Evolutionary conservation across 139 green algal genomes (phyloP).

Genomic region (Microglena sp.): DNA sequence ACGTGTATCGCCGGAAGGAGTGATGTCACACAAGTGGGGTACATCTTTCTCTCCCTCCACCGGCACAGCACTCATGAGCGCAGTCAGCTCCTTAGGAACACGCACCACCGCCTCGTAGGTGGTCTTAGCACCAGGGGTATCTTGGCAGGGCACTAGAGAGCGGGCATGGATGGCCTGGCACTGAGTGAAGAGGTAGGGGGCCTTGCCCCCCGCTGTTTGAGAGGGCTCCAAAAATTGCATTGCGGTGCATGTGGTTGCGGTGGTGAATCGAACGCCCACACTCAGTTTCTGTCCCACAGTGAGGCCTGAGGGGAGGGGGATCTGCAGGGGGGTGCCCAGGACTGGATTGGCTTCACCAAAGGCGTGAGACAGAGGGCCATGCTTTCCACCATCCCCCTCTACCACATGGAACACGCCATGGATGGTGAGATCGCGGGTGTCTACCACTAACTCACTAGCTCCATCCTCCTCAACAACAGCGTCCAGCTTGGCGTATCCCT

Average conservation of each 20-base stretch:
- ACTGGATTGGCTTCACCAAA: background rate
- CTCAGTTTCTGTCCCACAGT: slow-evolving; percentile 15
- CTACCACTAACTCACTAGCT: slow-evolving; percentile 37
- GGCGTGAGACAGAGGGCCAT: background rate
- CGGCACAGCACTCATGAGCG: slow-evolving; percentile 74
- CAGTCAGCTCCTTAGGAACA: slow-evolving; percentile 52
- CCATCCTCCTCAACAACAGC: slow-evolving; percentile 7
- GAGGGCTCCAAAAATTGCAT: slow-evolving; percentile 71
- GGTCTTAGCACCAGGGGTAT: slow-evolving; percentile 76
- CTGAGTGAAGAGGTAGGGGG: slow-evolving; percentile 81
- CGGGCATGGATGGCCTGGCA: slow-evolving; percentile 93
- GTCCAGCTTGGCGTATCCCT: slow-evolving; percentile 31
- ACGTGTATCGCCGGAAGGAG: slow-evolving; percentile 10
- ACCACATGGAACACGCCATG: slow-evolving; percentile 12
- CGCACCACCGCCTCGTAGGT: slow-evolving; percentile 62
- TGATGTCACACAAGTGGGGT: slow-evolving; percentile 12
- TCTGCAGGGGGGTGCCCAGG: slow-evolving; percentile 36
- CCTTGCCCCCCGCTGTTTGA: slow-evolving; percentile 69
- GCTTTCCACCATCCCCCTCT: background rate
- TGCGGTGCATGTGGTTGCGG: slow-evolving; percentile 38
- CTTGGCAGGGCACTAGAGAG: slow-evolving; percentile 83
- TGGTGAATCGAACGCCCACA: slow-evolving; percentile 40
- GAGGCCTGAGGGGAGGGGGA: slow-evolving; percentile 30
- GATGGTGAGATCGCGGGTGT: slow-evolving; percentile 47
- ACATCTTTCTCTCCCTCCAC: slow-evolving; percentile 6